A percentile compares a stretch with the other conserved stretches of the same genome.
These are phyloP conservation scores for Penicillium macrosclerotiorum DNA, from an alignment of 495 filamentous ascomycete species.

Conservation along the genomic window DNA sequence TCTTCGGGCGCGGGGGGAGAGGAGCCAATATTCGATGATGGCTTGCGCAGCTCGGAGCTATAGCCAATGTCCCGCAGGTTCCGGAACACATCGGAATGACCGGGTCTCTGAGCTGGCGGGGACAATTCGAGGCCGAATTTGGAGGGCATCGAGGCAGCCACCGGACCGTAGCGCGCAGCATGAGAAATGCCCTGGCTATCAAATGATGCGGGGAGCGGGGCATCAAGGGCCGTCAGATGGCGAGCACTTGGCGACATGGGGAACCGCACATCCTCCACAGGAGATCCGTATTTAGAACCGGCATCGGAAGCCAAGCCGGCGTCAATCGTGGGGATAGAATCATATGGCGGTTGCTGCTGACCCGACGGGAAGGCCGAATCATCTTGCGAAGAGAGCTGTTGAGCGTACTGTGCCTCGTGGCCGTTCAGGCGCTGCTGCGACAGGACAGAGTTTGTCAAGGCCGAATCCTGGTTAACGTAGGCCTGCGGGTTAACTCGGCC, in stretches of 20 bases:
- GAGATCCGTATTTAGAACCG: conserved; percentile 85
- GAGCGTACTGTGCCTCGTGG: conserved; percentile 41
- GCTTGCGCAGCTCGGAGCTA: conserved; percentile 59
- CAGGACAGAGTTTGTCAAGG: conserved; percentile 79
- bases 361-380: conserved; percentile 45
- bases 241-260: conserved; percentile 68
- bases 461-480: conserved; percentile 66
- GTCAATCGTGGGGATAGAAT: conserved; percentile 72
- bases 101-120: conserved; percentile 58
- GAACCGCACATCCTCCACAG: conserved; percentile 66
- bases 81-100: conserved; percentile 70
- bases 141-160: conserved; percentile 88
- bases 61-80: conserved; percentile 83
- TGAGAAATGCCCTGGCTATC: conserved; percentile 95
- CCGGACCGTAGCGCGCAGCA: conserved; percentile 83
- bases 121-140: conserved; percentile 86
- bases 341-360: conserved; percentile 42
- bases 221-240: conserved; percentile 83
- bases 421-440: conserved; percentile 62
- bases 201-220: conserved; percentile 90
- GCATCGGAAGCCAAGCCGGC: conserved; percentile 73
- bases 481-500: conserved; percentile 69
- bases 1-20: conserved; percentile 62
- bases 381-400: conserved; percentile 39
- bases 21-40: conserved; percentile 57